Evolutionary conservation across 2,329 filamentous ascomycete species (phyloP).

Genomic region (Talaromyces sp.): DNA sequence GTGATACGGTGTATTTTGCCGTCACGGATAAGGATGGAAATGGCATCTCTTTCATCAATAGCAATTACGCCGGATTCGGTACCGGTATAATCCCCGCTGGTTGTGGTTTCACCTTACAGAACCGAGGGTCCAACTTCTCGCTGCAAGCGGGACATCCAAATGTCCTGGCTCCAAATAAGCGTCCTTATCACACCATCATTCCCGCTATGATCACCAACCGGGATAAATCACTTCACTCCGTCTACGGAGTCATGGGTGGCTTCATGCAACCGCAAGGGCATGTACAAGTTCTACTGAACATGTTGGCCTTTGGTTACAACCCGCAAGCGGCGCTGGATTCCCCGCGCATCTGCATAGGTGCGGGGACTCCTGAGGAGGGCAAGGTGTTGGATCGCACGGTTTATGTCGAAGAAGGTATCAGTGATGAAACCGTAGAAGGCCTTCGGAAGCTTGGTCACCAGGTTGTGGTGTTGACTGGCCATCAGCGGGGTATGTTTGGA

Average conservation of each 20-base stretch:
- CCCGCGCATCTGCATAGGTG: conserved; percentile 81
- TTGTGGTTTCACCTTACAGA: conserved; percentile 91
- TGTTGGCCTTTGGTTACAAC: conserved; percentile 72
- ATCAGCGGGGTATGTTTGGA: conserved; percentile 67
- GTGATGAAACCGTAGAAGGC: conserved; percentile 60
- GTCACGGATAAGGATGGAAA: conserved; percentile 78
- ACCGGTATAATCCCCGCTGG: conserved; percentile 77
- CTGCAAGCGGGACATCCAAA: conserved; percentile 70
- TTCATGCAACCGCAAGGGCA: conserved; percentile 99
- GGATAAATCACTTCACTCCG: conserved; percentile 71
- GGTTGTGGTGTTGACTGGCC: conserved; percentile 63
- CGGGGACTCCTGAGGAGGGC: conserved; percentile 60
- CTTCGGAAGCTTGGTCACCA: conserved; percentile 67
- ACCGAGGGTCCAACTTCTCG: conserved; percentile 82
- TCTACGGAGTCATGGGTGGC: conserved; percentile 95
- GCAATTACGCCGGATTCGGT: conserved; percentile 82
- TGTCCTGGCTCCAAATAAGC: conserved; percentile 69
- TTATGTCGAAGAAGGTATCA: conserved; percentile 77
- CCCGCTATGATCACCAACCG: conserved; percentile 81
- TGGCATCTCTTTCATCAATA: conserved; percentile 94
- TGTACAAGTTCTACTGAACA: conserved; percentile 85
- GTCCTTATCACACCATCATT: conserved; percentile 97
- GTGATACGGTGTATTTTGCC: conserved; percentile 92
- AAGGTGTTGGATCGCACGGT: conserved; percentile 60
- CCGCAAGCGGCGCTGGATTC: conserved; percentile 88